Evolutionary conservation across 768 basidiomycete genomes (phyloP), one percentile per base, ranked within the genome.

Genomic region (Pleurotus pulmonarius): DNA sequence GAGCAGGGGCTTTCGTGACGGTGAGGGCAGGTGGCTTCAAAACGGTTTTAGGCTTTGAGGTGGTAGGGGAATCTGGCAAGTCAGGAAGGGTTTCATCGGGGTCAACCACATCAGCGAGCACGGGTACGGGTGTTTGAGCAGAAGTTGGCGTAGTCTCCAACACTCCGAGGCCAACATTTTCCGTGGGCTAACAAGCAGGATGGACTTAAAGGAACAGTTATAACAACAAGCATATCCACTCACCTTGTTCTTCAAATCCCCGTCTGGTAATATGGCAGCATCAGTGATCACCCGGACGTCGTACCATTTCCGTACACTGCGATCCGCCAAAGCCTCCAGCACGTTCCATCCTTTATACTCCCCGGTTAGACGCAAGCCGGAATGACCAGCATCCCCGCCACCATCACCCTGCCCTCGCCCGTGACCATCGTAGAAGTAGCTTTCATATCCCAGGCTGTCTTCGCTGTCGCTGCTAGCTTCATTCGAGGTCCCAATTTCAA

Each of bases 341-440:
- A 94, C 90, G 67, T 79, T 90, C 94, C 94, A 97, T 5, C 95
- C 94, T 68, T 83, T 81, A 66, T 97, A 97, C 65, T 93, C 87
- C 26, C 93, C 95, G 3, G 81, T 80, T 62, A 95, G 72, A 43
- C 88, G 82, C 63, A 97, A 67, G 49, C 82, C 83, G 22, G 84
- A 84, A 8, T 80, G 70, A 20, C 90, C 87, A 9, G 81, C 79
- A 61, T 90, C 91, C 3, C 87, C 88, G 4, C 88, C 88, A 8
- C 86, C 88, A 59, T 91, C 88, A 9, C 89, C 89, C 62, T 85
- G 83, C 3, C 90, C 90, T 6, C 86, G 79, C 25, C 88, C 89
- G 48, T 73, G 84, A 11, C 88, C 90, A 64, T 91, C 87, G 63
- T 87, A 88, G 70, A 91, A 94, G 70, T 95, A 95, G 58, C 87